Evolutionary conservation across 139 green algal genomes (phyloP).

Genomic region (Gonium pectorale): DNA sequence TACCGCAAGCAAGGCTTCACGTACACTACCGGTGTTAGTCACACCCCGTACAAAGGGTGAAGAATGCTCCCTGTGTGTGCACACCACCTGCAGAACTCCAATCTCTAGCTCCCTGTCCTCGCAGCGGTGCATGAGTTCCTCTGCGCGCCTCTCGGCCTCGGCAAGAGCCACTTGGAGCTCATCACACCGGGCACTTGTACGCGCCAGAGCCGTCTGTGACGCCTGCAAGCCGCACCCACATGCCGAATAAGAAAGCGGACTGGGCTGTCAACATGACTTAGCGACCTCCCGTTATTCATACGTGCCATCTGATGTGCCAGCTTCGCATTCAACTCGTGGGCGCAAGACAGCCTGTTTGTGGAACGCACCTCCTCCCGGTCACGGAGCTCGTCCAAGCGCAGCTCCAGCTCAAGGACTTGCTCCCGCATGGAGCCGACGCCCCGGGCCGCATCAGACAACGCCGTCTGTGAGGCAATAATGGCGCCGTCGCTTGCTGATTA

Average conservation of each 20-base stretch:
- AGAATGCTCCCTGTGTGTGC: no score
- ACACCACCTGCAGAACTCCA: constrained; percentile 21
- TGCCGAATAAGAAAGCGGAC: no score
- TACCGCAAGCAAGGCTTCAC: no score
- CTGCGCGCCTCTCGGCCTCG: background rate
- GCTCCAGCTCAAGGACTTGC: constrained; percentile 15
- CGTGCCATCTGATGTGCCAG: no score
- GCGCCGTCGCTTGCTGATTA: no score
- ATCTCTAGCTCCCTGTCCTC: constrained; percentile 28
- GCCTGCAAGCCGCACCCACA: constrained; percentile 15
- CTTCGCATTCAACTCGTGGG: no score
- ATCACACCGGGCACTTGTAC: background rate
- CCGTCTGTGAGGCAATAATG: no score
- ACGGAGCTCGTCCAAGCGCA: constrained; percentile 14
- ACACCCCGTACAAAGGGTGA: no score
- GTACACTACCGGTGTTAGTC: no score
- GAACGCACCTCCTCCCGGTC: constrained; percentile 25
- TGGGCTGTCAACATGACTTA: no score
- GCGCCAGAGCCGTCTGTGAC: constrained; percentile 3
- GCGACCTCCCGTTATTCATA: no score
- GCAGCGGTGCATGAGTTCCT: constrained; percentile 13
- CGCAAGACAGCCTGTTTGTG: no score
- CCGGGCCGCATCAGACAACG: background rate
- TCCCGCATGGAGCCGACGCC: background rate
- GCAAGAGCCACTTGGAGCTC: background rate